phyloP scores from a whole-genome alignment of 495 filamentous ascomycete genomes.

The Hypoxylon trugodes region DNA sequence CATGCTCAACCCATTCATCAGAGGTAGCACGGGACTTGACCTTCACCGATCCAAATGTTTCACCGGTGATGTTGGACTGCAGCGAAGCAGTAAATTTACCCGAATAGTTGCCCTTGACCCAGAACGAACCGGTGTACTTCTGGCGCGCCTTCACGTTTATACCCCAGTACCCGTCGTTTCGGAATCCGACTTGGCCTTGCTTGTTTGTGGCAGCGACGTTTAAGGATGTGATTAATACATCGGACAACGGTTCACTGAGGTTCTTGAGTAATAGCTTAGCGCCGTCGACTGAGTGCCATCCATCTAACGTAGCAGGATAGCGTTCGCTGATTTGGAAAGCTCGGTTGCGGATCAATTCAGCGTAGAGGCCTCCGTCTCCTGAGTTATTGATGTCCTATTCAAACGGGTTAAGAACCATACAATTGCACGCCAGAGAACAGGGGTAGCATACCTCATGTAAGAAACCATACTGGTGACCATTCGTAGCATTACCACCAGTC shows the following conservation, averaged over 20 bases:
- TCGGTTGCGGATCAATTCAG: constrained; percentile 75
- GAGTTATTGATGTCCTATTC: constrained; percentile 74
- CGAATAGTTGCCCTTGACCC: constrained; percentile 57
- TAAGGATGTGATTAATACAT: constrained; percentile 66
- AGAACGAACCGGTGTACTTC: constrained; percentile 65
- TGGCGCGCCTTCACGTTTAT: constrained; percentile 61
- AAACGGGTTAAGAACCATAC: neutral
- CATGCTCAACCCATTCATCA: constrained; percentile 58
- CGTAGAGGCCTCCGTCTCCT: constrained; percentile 80
- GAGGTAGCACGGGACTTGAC: constrained; percentile 49
- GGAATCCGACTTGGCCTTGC: constrained; percentile 59
- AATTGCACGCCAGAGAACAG: neutral
- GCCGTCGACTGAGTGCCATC: constrained; percentile 63
- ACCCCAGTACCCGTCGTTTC: constrained; percentile 69
- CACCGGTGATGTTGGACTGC: constrained; percentile 55
- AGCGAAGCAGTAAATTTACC: constrained; percentile 56
- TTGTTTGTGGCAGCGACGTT: constrained; percentile 55
- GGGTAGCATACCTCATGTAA: constrained; percentile 47
- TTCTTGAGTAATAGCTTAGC: constrained; percentile 60
- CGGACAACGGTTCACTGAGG: constrained; percentile 56
- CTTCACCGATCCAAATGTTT: constrained; percentile 53
- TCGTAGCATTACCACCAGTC: constrained; percentile 49
- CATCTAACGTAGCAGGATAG: constrained; percentile 55
- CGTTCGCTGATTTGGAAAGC: constrained; percentile 64
- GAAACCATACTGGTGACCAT: constrained; percentile 50